phyloP scores from a whole-genome alignment of 148 eudicot species.

The Cornus suecica region DNA sequence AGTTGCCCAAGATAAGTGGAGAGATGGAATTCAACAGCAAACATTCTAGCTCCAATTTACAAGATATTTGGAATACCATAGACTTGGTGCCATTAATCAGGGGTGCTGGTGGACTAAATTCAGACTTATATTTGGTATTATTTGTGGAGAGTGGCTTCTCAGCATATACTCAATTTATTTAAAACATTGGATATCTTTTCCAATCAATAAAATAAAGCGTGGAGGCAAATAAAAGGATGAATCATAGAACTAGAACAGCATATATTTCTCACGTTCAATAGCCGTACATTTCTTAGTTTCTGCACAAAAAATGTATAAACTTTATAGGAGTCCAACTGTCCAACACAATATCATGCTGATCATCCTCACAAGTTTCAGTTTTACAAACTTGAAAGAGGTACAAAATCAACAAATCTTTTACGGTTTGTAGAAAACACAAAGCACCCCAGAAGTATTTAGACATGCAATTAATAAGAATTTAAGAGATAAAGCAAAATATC shows the following conservation, averaged over 20 bases:
- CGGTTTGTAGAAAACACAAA: not conserved
- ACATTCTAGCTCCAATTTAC: not conserved
- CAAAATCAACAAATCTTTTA: not conserved
- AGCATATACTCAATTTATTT: not conserved
- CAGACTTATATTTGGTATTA: no score
- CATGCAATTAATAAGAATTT: conserved; percentile 1
- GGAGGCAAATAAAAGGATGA: not conserved
- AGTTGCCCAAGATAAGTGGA: not conserved
- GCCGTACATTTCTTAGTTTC: not conserved
- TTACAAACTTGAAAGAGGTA: not conserved
- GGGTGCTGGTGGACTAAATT: no score
- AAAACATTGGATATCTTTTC: not conserved
- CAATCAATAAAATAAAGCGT: not conserved
- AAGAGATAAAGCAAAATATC: conserved; percentile 12
- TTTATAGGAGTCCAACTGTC: not conserved
- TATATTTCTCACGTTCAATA: not conserved
- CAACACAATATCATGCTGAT: not conserved
- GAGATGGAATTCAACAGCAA: conserved; percentile 5
- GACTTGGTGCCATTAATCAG: no score
- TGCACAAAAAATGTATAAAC: not conserved
- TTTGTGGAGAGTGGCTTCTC: no score
- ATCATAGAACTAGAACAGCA: not conserved
- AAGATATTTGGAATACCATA: not conserved
- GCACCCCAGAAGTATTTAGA: not conserved
- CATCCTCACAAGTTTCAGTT: not conserved